These are phyloP conservation scores for Xylariaceae sp. DNA, from an alignment of 2,329 filamentous ascomycete genomes.

Conservation along the genomic window DNA sequence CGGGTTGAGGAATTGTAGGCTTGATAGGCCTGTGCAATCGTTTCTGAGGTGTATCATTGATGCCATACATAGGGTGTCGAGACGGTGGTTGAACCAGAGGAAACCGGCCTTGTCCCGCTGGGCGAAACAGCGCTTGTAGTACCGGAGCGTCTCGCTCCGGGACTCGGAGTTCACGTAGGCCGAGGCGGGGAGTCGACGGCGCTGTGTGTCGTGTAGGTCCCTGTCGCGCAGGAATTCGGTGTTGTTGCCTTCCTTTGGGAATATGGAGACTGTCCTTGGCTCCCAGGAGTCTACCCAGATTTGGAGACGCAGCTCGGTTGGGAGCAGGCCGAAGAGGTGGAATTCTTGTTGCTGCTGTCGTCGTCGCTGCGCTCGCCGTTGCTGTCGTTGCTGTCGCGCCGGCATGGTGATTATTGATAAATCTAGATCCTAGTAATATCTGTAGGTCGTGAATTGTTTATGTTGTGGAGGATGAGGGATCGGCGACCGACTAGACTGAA, in stretches of 20 bases:
- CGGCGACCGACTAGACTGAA: no score
- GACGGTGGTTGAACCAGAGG: constrained; percentile 8
- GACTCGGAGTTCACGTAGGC: constrained; percentile 10
- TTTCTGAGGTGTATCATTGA: background rate
- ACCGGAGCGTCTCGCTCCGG: constrained; percentile 3
- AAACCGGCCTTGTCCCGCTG: background rate
- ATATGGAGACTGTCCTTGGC: background rate
- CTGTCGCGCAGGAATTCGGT: background rate
- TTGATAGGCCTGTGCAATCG: no score
- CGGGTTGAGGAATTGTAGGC: no score
- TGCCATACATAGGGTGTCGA: constrained; percentile 2
- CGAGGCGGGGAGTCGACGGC: background rate
- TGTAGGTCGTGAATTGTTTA: no score
- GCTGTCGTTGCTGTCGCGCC: no score
- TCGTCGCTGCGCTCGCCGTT: no score
- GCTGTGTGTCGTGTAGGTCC: background rate
- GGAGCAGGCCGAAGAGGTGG: constrained; percentile 4
- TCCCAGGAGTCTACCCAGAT: constrained; percentile 1
- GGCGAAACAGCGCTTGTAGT: constrained; percentile 7
- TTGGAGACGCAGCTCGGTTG: constrained; percentile 3
- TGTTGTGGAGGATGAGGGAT: no score
- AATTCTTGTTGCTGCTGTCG: background rate
- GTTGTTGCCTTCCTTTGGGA: background rate
- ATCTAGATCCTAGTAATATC: no score
- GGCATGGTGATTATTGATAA: no score